Percentiles rank a stretch among this genome's conserved stretches.
These are phyloP conservation scores for Capsicum baccatum DNA, from an alignment of 257 asterid species.

Conservation along the genomic window DNA sequence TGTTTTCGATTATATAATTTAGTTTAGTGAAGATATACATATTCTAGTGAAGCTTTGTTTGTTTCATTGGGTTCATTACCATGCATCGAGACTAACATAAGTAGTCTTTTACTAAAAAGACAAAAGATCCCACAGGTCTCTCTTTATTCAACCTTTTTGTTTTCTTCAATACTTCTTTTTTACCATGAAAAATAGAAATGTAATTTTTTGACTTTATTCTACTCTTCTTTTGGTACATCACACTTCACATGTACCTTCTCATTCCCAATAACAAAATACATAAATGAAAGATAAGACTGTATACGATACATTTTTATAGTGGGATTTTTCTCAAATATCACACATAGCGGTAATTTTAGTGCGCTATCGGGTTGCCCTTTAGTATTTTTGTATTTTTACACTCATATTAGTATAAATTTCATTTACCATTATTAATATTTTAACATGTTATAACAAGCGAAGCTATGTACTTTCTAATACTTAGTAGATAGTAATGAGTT, in stretches of 20 bases:
- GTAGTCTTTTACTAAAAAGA: background rate
- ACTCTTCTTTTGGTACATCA: background rate
- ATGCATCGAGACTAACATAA: conserved; percentile 17
- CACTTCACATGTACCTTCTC: conserved; percentile 23
- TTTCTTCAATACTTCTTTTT: conserved; percentile 1
- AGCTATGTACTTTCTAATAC: too few relatives aligned
- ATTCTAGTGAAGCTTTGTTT: background rate
- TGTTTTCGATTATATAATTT: too few relatives aligned
- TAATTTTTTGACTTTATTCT: background rate
- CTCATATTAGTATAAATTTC: background rate
- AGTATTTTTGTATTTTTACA: background rate
- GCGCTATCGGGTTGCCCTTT: too few relatives aligned
- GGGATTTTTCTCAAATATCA: too few relatives aligned
- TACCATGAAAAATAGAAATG: conserved; percentile 1
- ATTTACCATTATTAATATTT: background rate
- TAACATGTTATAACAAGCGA: background rate
- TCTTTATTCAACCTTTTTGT: background rate
- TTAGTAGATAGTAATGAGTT: too few relatives aligned
- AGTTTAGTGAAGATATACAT: too few relatives aligned
- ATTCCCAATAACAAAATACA: background rate
- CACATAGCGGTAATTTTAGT: too few relatives aligned
- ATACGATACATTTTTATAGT: too few relatives aligned
- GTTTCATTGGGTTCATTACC: conserved; percentile 19
- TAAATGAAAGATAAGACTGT: too few relatives aligned
- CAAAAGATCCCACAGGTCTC: conserved; percentile 11